These are phyloP conservation scores for sorghum (Sorghum bicolor) DNA, from an alignment of 176 grass and related monocot species.

Conservation along the genomic window DNA sequence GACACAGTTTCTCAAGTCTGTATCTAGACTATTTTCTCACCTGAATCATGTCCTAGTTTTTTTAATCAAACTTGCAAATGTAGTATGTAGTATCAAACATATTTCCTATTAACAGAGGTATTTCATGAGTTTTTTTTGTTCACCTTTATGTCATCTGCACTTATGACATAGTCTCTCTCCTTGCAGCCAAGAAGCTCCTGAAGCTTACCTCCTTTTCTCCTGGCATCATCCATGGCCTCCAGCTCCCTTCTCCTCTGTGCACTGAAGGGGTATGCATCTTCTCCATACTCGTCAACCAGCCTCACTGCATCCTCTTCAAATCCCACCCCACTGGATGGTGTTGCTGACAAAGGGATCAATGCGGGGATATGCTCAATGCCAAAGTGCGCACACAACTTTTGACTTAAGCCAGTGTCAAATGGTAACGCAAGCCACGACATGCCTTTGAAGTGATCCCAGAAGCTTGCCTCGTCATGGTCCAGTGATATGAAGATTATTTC, in stretches of 20 bases:
- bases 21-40: not conserved
- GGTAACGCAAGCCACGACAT: slow-evolving; percentile 61
- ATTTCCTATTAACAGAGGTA: not conserved
- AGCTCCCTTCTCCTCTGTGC: slow-evolving; percentile 41
- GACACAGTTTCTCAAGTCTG: not conserved
- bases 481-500: slow-evolving; percentile 54
- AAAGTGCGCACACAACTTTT: slow-evolving; percentile 9
- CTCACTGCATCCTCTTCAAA: slow-evolving; percentile 42
- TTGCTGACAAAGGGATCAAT: slow-evolving; percentile 39
- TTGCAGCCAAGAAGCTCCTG: slow-evolving; percentile 52
- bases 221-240: slow-evolving; percentile 42
- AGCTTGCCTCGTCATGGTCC: slow-evolving; percentile 34
- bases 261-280: slow-evolving; percentile 50
- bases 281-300: slow-evolving; percentile 42
- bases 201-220: slow-evolving; percentile 41
- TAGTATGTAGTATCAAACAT: not conserved
- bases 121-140: not conserved
- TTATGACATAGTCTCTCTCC: slow-evolving; percentile 42
- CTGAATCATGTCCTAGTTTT: not conserved
- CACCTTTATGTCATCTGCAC: slow-evolving; percentile 44
- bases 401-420: slow-evolving; percentile 31
- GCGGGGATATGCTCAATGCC: slow-evolving; percentile 39
- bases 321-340: not conserved
- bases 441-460: slow-evolving; percentile 40
- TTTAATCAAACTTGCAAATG: not conserved